These are phyloP conservation scores for Ceratobasidium sp. DNA, from an alignment of 1,284 basidiomycete species.

Conservation along the genomic window DNA sequence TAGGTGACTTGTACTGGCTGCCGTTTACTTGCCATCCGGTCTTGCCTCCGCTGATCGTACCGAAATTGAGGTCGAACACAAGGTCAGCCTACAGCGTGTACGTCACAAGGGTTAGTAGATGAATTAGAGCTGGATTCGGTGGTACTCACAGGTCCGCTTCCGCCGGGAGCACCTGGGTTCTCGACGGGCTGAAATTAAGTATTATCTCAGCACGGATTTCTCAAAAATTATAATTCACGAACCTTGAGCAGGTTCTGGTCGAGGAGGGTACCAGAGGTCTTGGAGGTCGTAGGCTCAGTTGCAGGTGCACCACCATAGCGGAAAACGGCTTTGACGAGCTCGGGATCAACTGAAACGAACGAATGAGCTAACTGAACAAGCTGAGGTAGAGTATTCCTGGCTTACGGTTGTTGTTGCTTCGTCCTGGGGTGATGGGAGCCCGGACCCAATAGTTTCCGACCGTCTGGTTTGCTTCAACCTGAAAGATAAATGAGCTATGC, in stretches of 20 bases:
- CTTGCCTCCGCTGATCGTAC: constrained; percentile 10
- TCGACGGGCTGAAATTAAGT: constrained; percentile 7
- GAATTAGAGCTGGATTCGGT: neutral
- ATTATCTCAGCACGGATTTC: neutral
- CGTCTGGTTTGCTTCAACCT: constrained; percentile 37
- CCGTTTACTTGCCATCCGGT: constrained; percentile 39
- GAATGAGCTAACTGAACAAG: neutral
- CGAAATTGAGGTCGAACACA: constrained; percentile 26
- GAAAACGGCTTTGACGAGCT: constrained; percentile 56
- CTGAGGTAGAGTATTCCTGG: neutral
- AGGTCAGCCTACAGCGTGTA: constrained; percentile 9
- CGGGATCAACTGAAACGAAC: constrained; percentile 43
- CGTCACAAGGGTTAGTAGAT: neutral
- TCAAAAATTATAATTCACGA: neutral
- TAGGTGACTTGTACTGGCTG: constrained; percentile 32
- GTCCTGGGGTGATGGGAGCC: constrained; percentile 47
- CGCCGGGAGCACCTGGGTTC: constrained; percentile 38
- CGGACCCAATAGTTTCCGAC: constrained; percentile 47
- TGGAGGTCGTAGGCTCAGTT: constrained; percentile 53
- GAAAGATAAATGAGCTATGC: neutral
- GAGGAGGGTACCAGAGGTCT: constrained; percentile 48
- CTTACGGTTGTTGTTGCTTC: constrained; percentile 23
- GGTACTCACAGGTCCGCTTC: constrained; percentile 15
- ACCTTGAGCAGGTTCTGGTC: constrained; percentile 13
- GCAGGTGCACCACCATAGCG: constrained; percentile 56